phyloP scores from a whole-genome alignment of 768 basidiomycete genomes.

The Amanita muscaria region DNA sequence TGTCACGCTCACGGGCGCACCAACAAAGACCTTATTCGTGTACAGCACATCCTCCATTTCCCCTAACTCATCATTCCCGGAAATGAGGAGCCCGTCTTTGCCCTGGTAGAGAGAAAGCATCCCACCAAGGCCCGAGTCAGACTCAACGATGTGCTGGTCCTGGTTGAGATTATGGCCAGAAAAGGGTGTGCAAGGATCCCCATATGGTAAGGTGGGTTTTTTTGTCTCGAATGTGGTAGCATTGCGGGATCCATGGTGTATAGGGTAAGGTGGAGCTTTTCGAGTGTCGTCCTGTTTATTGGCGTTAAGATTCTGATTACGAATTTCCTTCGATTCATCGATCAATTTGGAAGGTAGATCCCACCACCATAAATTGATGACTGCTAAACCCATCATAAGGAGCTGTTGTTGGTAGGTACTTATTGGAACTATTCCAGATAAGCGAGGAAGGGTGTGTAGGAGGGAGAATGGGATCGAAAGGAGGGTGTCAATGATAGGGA shows the following conservation, averaged over 20 bases:
- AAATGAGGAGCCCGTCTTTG: too few species aligned
- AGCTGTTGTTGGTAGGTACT: conserved; percentile 8
- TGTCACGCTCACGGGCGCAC: conserved; percentile 3
- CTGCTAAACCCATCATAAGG: conserved; percentile 3
- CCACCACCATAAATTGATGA: conserved; percentile 11
- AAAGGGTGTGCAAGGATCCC: background rate
- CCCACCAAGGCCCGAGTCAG: conserved; percentile 10
- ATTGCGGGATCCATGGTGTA: conserved; percentile 8
- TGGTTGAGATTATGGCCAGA: too few species aligned
- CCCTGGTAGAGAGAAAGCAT: conserved; percentile 8
- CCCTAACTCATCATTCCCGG: conserved; percentile 2
- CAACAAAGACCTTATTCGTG: background rate
- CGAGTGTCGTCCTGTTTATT: conserved; percentile 3
- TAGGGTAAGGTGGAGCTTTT: conserved; percentile 8
- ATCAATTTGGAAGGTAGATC: conserved; percentile 6
- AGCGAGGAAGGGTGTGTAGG: conserved; percentile 13
- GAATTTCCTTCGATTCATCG: conserved; percentile 7
- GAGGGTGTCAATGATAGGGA: conserved; percentile 11
- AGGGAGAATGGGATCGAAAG: conserved; percentile 14
- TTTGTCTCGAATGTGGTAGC: conserved; percentile 7
- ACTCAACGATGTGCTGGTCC: conserved; percentile 5
- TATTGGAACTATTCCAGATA: conserved; percentile 3
- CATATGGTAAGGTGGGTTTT: conserved; percentile 7
- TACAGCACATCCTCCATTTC: conserved; percentile 4
- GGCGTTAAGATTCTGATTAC: background rate